Evolutionary conservation across 2,329 filamentous ascomycete species (phyloP), one percentile per base, ranked within the genome.

Genomic region (Calonectria montana): DNA sequence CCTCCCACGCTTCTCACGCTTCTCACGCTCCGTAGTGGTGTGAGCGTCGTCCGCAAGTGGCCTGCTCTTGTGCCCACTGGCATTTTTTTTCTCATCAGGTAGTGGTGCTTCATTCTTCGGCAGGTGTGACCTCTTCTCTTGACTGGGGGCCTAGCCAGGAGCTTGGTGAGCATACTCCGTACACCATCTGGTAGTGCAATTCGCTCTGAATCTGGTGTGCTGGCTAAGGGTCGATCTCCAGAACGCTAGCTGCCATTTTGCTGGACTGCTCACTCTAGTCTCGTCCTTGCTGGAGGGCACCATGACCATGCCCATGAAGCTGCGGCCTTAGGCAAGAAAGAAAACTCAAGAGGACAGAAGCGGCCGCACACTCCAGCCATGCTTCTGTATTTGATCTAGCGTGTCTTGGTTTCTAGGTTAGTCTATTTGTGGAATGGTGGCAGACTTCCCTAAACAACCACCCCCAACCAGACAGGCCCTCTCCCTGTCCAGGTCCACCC

Each of bases 11-110:
- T 50, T 63, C 43, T 55, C 68, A 70, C 41, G 61, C 67, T 72
- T 43, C 57, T n/a, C n/a, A n/a, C n/a, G n/a, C n/a, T n/a, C n/a
- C n/a, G n/a, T n/a, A n/a, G 67, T 79, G 77, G 77, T 79, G 76
- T 77, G 77, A 79, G 77, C 67, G 69, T 71, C 72, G 70, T 48
- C 67, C 65, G 62, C 62, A 68, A 61, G 67, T 79, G 77, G 77
- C 70, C 77, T 77, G 77, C 68, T 78, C 71, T 67, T 70, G 69
- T 69, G 67, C 68, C 67, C 65, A 72, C 75, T 78, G 59, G 61
- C 55, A 73, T 69, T 69, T 70, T 67, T 59, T 57, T 47, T 35
- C 57, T 59, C 50, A 53, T 65, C 66, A 39, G 74, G 59, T 69
- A 73, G 71, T 74, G 65, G 73, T 73, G 37, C 59, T 39, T 64